Base-by-base conservation (phyloP, 768 basidiomycete species). In the Leccinum variicolor region DNA sequence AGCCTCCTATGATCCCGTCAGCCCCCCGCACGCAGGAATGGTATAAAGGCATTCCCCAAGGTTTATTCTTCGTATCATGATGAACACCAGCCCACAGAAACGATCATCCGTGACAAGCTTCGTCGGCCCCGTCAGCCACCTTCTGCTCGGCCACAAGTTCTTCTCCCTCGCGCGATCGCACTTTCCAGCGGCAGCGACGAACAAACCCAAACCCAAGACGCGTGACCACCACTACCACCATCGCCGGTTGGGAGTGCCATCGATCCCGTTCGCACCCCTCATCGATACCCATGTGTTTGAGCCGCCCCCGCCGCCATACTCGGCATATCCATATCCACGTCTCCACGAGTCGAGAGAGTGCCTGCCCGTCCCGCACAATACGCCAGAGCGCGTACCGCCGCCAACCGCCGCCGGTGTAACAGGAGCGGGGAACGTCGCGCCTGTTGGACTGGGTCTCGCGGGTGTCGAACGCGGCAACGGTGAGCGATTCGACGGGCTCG, bases 321-420 rank as follows among this genome's bases (percentile, higher is more conserved):
- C 66, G 28, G 59, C 45, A 4, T 53, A 23, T 25, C 52, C 45
- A 5, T 53, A 23, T 19, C 52, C 57, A 2, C 36, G 17, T 17
- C 36, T 3, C 36, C 52, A 59, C 48, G 60, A 60, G 23, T n/a
- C 62, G 5, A 34, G 52, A 41, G 56, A 53, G 6, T 50, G 52
- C 43, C 62, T 64, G 6, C 60, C 33, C 10, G 71, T 71, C 0
- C 69, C 71, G 2, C 60, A 71, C 59, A 71, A 73, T 55, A 73
- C 65, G 6, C 69, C 69, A 23, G 29, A n/a, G 4, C 33, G 58
- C 0, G 10, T 39, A 7, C 2, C 46, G 21, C 21, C 19, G 17
- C 36, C 36, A 39, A 39, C 36, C 34, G 34, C 15, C 34, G 34
- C 7, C 6, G 34, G 34, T 9, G 17, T 17, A 39, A 6, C 28